Evolutionary conservation across 805 yeast genomes (phyloP).

Genomic region (Yarrowia deformans): DNA sequence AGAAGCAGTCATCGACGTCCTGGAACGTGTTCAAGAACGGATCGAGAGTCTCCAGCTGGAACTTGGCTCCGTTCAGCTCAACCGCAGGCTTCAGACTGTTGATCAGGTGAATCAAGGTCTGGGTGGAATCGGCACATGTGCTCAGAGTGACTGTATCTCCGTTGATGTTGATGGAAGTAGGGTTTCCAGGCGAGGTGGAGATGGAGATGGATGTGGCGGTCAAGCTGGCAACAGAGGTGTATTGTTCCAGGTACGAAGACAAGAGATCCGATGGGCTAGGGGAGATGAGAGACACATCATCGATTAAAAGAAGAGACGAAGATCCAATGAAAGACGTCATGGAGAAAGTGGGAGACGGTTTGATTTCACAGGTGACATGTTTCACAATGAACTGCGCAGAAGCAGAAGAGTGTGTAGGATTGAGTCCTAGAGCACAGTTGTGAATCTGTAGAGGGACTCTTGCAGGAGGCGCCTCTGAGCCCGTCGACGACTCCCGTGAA

Average conservation of each 20-base stretch:
- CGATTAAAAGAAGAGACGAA: slow-evolving; percentile 15
- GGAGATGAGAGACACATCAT: not conserved
- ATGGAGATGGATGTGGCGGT: slow-evolving; percentile 11
- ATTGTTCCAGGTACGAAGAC: slow-evolving; percentile 17
- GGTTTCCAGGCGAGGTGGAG: slow-evolving; percentile 4
- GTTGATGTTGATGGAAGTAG: slow-evolving; percentile 6
- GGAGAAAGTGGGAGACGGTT: not conserved
- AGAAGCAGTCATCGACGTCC: slow-evolving; percentile 53
- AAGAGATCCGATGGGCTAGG: not conserved
- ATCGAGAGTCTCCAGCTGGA: slow-evolving; percentile 52
- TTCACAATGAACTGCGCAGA: slow-evolving; percentile 27
- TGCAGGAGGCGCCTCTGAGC: not conserved
- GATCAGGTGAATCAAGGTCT: slow-evolving; percentile 69
- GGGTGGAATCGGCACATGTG: slow-evolving; percentile 82
- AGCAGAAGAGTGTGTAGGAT: slow-evolving; percentile 10
- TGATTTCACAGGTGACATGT: slow-evolving; percentile 16
- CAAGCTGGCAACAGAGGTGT: slow-evolving; percentile 29
- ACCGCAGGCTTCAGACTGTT: slow-evolving; percentile 78
- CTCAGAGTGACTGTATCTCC: slow-evolving; percentile 43
- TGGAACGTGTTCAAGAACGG: slow-evolving; percentile 50
- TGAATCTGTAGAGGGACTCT: slow-evolving; percentile 18
- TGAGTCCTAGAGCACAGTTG: slow-evolving; percentile 20
- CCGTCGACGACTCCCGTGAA: not conserved
- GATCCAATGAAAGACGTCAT: slow-evolving; percentile 32
- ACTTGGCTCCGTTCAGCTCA: slow-evolving; percentile 57